Conservation (phyloP, 2,329 filamentous ascomycete genomes). For the Hypoxylon sp. region DNA sequence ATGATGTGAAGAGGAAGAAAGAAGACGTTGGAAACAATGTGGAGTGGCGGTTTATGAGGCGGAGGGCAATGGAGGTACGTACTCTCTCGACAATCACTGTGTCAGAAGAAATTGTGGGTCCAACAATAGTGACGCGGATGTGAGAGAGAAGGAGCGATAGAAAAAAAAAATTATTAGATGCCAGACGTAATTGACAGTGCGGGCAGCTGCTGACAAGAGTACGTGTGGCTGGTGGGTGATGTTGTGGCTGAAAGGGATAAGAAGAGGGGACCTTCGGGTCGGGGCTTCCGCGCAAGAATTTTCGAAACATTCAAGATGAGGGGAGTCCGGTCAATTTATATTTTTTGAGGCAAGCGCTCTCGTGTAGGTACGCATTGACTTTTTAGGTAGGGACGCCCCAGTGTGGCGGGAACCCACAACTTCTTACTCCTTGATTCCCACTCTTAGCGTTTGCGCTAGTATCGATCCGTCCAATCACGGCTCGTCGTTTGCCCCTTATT, state of each 20-base stretch:
- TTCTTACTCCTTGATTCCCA: conserved; percentile 49
- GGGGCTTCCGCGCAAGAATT: conserved; percentile 69
- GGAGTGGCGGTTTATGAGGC: conserved; percentile 9
- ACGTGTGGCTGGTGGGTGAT: conserved; percentile 47
- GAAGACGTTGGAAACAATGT: conserved; percentile 13
- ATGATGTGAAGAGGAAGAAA: conserved; percentile 22
- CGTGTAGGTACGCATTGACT: conserved; percentile 49
- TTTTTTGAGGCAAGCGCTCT: conserved; percentile 60
- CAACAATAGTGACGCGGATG: conserved; percentile 33
- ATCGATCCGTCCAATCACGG: conserved; percentile 48
- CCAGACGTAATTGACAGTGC: conserved; percentile 51
- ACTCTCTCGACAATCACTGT: conserved; percentile 42
- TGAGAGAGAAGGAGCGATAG: conserved; percentile 29
- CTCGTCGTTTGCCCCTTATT: conserved; percentile 48
- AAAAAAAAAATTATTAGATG: conserved; percentile 36
- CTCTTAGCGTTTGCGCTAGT: conserved; percentile 49
- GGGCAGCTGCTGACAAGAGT: conserved; percentile 47
- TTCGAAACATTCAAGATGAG: conserved; percentile 65
- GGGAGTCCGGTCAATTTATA: conserved; percentile 71
- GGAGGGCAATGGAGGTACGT: conserved; percentile 34
- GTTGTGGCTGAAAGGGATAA: conserved; percentile 52
- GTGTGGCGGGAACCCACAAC: conserved; percentile 54
- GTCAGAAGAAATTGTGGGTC: conserved; percentile 34
- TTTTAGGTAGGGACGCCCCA: conserved; percentile 52
- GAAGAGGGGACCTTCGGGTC: conserved; percentile 64